A percentile compares a stretch with the other conserved stretches of the same genome.
phyloP scores from a whole-genome alignment of 2,329 filamentous ascomycete species.

The Zymoseptoria pseudotritici region DNA sequence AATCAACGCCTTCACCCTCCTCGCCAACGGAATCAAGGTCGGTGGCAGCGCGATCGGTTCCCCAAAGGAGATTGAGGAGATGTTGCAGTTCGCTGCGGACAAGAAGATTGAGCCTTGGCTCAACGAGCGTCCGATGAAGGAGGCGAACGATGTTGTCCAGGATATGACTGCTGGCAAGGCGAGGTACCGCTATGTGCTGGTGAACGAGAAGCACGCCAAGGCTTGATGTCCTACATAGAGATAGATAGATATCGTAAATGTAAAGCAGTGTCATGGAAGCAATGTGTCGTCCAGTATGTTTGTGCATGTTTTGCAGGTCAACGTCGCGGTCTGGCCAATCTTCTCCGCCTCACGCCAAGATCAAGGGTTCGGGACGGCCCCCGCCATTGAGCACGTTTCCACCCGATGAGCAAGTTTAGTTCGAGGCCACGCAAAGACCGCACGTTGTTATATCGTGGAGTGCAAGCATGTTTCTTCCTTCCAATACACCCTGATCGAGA shows the following conservation, averaged over 20 bases:
- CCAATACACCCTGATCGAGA: background rate
- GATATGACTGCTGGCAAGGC: slow-evolving; percentile 51
- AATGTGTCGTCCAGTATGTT: too few species aligned
- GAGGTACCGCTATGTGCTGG: slow-evolving; percentile 30
- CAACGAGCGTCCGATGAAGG: slow-evolving; percentile 51
- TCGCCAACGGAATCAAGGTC: slow-evolving; percentile 46
- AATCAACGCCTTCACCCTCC: slow-evolving; percentile 51
- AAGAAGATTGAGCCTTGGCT: slow-evolving; percentile 55
- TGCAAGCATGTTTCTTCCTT: background rate
- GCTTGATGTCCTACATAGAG: too few species aligned
- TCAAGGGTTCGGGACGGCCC: background rate
- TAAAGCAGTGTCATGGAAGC: too few species aligned
- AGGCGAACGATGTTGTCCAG: slow-evolving; percentile 50
- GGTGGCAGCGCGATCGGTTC: slow-evolving; percentile 43
- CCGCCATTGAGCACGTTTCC: background rate
- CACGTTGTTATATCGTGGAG: background rate
- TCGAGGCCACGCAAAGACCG: background rate
- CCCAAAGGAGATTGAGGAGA: slow-evolving; percentile 51
- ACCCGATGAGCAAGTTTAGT: background rate
- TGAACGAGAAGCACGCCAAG: slow-evolving; percentile 21
- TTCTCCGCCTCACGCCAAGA: background rate
- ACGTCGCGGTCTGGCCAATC: background rate
- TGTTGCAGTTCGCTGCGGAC: slow-evolving; percentile 53
- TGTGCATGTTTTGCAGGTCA: background rate
- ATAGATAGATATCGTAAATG: too few species aligned